Base-by-base conservation (phyloP, 2,329 filamentous ascomycete genomes). In the Alternaria arbusti region DNA sequence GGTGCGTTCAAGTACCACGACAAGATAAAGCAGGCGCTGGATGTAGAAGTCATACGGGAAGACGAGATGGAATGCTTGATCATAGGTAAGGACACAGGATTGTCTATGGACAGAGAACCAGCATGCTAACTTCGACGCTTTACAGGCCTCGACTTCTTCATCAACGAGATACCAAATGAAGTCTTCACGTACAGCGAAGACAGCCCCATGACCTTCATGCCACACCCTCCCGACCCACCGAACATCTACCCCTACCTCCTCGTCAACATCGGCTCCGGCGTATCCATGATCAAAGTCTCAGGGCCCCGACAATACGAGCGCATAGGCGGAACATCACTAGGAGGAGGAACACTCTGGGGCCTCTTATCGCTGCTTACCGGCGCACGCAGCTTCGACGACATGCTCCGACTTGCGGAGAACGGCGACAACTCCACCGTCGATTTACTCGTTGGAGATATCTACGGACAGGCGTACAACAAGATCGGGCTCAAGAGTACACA, bases 41-140 rank as follows among this genome's bases (percentile, higher is more conserved):
- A 92, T 13, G 92, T 97, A 2, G 91, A 97, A 76, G 94, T 99
- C 20, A 84, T 94, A 73, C 86, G 94, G 46, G 96, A 98, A 81
- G 96, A 99, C 75, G 96, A 99, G 82, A 99, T 99, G 96, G 94
- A 97, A 80, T 99, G 96, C 78, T 83, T 99, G 62, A 99, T 99
- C 68, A 96, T 96, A 74, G 94, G 92, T 94, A n/a, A n/a, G n/a
- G n/a, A n/a, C n/a, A n/a, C n/a, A n/a, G n/a, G n/a, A n/a, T n/a
- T n/a, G n/a, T n/a, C n/a, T n/a, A n/a, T n/a, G n/a, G n/a, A n/a
- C n/a, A n/a, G n/a, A n/a, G n/a, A n/a, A 22, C 2, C 12, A 8
- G 10, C 26, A 22, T 66, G 59, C 54, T 62, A 45, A 68, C 49
- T 13, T 15, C 7, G 25, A n/a, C 56, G 59, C 46, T 57, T 47